Evolutionary conservation across 192 early-diverging fungal species (phyloP).

Genomic region (Podila epicladia): DNA sequence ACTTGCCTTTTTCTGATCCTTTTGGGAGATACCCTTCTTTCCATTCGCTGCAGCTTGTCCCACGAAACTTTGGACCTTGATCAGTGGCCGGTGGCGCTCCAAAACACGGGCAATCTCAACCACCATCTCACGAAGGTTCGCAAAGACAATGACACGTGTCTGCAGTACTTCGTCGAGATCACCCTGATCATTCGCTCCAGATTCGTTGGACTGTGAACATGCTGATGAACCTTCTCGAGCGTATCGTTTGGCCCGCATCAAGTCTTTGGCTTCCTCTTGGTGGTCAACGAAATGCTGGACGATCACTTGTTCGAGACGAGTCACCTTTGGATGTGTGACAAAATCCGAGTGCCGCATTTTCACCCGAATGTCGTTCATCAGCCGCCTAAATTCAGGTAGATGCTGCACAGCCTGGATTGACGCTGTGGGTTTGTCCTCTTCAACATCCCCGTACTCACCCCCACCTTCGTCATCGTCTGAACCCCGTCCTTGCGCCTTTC

Average conservation of each 20-base stretch:
- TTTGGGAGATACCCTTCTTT: slow-evolving; percentile 83
- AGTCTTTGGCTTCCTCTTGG: slow-evolving; percentile 27
- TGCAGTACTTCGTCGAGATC: slow-evolving; percentile 8
- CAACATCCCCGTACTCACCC: slow-evolving; percentile 4
- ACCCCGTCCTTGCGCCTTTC: slow-evolving; percentile 1
- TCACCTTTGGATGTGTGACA: slow-evolving; percentile 86
- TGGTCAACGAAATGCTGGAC: slow-evolving; percentile 72
- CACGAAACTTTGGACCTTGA: slow-evolving; percentile 80
- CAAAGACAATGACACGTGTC: slow-evolving; percentile 87
- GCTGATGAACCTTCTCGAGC: background rate
- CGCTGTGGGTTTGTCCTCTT: slow-evolving; percentile 23
- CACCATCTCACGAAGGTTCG: slow-evolving; percentile 84
- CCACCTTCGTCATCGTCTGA: slow-evolving; percentile 10
- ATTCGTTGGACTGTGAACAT: background rate
- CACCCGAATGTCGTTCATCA: slow-evolving; percentile 53
- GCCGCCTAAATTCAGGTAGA: slow-evolving; percentile 37
- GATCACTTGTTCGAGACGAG: slow-evolving; percentile 68
- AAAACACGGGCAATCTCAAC: slow-evolving; percentile 81
- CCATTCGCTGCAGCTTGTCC: slow-evolving; percentile 73
- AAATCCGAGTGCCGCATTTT: slow-evolving; percentile 53
- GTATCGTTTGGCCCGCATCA: slow-evolving; percentile 2
- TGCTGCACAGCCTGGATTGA: slow-evolving; percentile 48
- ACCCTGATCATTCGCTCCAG: too few relatives aligned
- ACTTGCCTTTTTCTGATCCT: slow-evolving; percentile 81
- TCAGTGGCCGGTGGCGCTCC: slow-evolving; percentile 68